Base-by-base conservation (phyloP, 345 rosid genomes). In the Boechera divaricarpa region DNA sequence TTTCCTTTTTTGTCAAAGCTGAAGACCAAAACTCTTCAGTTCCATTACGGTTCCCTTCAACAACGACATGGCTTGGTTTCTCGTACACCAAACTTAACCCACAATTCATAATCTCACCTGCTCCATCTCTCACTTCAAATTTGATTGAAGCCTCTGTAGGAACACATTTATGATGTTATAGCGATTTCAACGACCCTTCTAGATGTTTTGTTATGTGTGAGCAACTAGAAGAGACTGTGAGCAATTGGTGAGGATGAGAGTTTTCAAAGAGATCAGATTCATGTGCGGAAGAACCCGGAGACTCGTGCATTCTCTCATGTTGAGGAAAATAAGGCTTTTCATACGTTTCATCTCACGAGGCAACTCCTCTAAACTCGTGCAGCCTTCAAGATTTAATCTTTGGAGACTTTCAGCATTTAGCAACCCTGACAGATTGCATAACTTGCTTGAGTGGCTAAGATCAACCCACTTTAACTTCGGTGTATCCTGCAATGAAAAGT, bases 181-280 rank as follows among this genome's bases (percentile, higher is more conserved):
- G 24, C 24, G 1, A 21, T 1, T 21, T 21, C 24, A 70, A 16
- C 2, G 55, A 42, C 41, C 12, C 61, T 53, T 76, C 51, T 42
- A 62, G 4, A 42, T 69, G 75, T 4, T 63, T 54, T 53, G 7
- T 61, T 49, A 77, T 5, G 32, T 54, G 70, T 33, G 75, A 62
- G 10, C 16, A 4, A 33, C 65, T 69, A 5, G 41, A n/a, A n/a
- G n/a, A n/a, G n/a, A n/a, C n/a, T n/a, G n/a, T n/a, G 18, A 31
- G 79, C 88, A 85, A 5, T 67, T 57, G 44, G 16, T 75, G 21
- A 55, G 79, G 63, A 53, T 68, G 47, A 66, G 71, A 73, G 66
- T 54, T 63, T 52, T 67, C 62, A 70, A 1, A 13, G 47, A 83
- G 7, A 29, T 29, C 48, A 67, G 38, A 26, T 59, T 38, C 7